These are phyloP conservation scores for Pisolithus tinctorius DNA, from an alignment of 768 basidiomycete genomes.

Conservation along the genomic window DNA sequence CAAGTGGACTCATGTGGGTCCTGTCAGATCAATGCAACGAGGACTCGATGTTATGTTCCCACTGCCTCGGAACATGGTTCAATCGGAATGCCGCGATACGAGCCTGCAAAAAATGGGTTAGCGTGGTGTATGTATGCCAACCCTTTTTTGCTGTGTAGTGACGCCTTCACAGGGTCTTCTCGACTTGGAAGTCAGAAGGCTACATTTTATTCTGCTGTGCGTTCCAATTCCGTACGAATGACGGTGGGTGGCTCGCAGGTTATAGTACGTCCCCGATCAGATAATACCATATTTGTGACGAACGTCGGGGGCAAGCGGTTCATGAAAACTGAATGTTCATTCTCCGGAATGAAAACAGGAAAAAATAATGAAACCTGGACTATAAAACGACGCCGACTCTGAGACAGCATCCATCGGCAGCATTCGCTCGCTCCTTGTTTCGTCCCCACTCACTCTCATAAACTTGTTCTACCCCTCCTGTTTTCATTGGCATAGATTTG, in stretches of 20 bases:
- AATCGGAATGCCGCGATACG: conserved; percentile 24
- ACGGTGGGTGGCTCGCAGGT: background rate
- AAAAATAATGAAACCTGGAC: background rate
- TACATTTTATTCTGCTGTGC: no score
- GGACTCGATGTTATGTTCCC: background rate
- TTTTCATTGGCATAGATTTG: conserved; percentile 1
- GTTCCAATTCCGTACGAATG: background rate
- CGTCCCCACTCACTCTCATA: no score
- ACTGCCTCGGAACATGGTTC: conserved; percentile 6
- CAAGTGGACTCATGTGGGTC: background rate
- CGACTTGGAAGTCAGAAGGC: no score
- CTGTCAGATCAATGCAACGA: no score
- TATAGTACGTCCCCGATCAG: background rate
- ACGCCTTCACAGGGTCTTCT: conserved; percentile 8
- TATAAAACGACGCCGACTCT: conserved; percentile 2
- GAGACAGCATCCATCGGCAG: conserved; percentile 3
- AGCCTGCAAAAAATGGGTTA: conserved; percentile 10
- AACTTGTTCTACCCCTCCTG: background rate
- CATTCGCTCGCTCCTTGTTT: background rate
- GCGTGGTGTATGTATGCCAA: conserved; percentile 8
- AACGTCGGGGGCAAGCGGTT: background rate
- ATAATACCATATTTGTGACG: background rate
- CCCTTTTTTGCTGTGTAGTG: conserved; percentile 13
- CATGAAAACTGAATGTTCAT: background rate
- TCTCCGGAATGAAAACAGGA: background rate